Conservation (phyloP, 2,329 filamentous ascomycete species). For the Cylindrodendrum hubeiense region DNA sequence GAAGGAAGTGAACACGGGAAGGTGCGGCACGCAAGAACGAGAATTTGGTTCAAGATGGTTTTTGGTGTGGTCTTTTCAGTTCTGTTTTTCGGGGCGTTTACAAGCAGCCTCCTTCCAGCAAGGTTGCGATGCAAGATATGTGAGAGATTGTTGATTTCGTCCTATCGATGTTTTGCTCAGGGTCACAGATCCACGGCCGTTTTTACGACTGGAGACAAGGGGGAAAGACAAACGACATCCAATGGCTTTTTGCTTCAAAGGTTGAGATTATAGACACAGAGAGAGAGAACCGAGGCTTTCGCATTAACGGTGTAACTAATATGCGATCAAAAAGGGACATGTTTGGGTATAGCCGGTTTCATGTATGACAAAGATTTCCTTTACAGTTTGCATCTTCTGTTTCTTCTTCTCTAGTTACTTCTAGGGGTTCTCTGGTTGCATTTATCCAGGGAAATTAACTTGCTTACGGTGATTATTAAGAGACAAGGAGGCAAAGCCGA, state of each 20-base stretch:
- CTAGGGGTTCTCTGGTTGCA: conserved; percentile 32
- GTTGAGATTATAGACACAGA: conserved; percentile 54
- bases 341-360: conserved; percentile 49
- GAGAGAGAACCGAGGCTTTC: conserved; percentile 45
- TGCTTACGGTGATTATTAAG: conserved; percentile 26
- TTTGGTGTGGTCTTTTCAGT: conserved; percentile 30
- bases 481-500: conserved; percentile 17
- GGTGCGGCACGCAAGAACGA: conserved; percentile 23
- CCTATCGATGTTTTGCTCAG: conserved; percentile 40
- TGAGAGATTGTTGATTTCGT: conserved; percentile 37
- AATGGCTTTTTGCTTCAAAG: conserved; percentile 47
- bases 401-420: conserved; percentile 36
- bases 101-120: conserved; percentile 25
- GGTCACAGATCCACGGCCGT: conserved; percentile 40
- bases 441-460: conserved; percentile 35
- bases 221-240: conserved; percentile 42
- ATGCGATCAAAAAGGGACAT: conserved; percentile 49
- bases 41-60: conserved; percentile 24
- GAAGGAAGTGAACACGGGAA: conserved; percentile 19
- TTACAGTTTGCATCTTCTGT: conserved; percentile 40
- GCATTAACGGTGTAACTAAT: conserved; percentile 54
- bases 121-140: conserved; percentile 28
- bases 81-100: conserved; percentile 38
- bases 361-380: conserved; percentile 51
- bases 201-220: conserved; percentile 38